These are phyloP conservation scores for Toxicodendron radicans DNA, from an alignment of 345 rosid species.

Conservation along the genomic window DNA sequence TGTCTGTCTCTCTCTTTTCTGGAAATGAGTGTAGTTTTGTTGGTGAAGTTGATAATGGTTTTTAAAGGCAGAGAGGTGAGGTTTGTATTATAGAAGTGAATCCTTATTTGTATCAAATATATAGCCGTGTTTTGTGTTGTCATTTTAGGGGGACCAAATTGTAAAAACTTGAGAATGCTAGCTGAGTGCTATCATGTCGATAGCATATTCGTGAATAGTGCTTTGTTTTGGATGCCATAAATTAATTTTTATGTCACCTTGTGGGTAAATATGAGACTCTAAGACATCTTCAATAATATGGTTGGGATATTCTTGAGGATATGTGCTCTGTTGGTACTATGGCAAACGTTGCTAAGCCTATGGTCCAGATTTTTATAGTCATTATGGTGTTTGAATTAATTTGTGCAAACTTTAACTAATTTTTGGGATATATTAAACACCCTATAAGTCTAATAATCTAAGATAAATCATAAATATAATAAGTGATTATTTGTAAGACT, in stretches of 20 bases:
- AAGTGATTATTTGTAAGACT: too few species aligned
- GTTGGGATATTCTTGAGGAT: slow-evolving; percentile 3
- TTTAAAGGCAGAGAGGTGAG: not conserved
- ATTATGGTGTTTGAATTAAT: too few species aligned
- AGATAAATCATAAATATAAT: too few species aligned
- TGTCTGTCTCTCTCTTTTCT: slow-evolving; percentile 13
- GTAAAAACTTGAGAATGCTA: not conserved
- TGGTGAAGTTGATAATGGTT: not conserved
- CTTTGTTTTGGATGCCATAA: not conserved
- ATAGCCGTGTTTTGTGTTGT: not conserved
- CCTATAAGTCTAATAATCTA: too few species aligned
- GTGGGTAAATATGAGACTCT: not conserved
- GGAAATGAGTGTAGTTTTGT: not conserved
- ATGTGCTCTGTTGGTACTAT: not conserved
- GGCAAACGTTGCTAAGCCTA: not conserved
- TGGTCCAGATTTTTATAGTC: not conserved
- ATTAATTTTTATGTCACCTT: not conserved
- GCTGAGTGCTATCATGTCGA: not conserved
- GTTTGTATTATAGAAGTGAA: too few species aligned
- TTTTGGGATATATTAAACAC: too few species aligned
- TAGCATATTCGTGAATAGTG: not conserved
- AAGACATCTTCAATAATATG: not conserved
- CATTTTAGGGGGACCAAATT: not conserved
- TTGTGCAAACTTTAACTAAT: too few species aligned
- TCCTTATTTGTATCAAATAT: not conserved